phyloP scores from a whole-genome alignment of 2,329 filamentous ascomycete genomes.

The Arthrobotrys megalospora region DNA sequence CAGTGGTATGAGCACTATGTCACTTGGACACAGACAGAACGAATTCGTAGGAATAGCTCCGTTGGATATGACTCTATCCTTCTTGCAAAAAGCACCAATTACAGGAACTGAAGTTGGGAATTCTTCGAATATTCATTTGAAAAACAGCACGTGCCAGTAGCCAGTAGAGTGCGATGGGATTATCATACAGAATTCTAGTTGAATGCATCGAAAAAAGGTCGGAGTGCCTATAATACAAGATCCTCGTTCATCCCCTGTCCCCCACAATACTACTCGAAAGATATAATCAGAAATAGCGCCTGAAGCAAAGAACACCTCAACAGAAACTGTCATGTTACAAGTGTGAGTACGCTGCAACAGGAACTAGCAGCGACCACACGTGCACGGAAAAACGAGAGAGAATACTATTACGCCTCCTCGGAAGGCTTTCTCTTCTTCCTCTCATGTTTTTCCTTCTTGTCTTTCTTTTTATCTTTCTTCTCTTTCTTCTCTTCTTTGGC shows the following conservation, averaged over 20 bases:
- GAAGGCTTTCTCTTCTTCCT: constrained; percentile 60
- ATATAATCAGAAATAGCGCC: constrained; percentile 29
- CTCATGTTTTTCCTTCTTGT: constrained; percentile 56
- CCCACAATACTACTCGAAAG: neutral
- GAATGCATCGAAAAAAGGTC: neutral
- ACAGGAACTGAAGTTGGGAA: neutral
- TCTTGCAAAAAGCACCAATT: neutral
- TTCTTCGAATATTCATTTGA: too few relatives aligned
- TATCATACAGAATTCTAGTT: constrained; percentile 35
- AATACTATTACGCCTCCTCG: constrained; percentile 29
- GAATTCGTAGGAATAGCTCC: too few relatives aligned
- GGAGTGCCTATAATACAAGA: constrained; percentile 11
- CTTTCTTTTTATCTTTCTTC: constrained; percentile 55
- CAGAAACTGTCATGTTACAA: constrained; percentile 6
- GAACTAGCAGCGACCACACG: neutral
- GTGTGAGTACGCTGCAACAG: neutral
- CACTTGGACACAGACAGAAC: too few relatives aligned
- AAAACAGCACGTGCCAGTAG: neutral
- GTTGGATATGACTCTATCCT: too few relatives aligned
- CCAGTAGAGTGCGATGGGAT: neutral
- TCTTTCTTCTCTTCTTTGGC: constrained; percentile 36
- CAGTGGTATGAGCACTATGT: too few relatives aligned
- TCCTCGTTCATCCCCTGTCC: constrained; percentile 14
- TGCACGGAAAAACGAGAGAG: neutral
- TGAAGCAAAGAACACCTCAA: neutral